These are phyloP conservation scores for Pisolithus marmoratus DNA, from an alignment of 768 basidiomycete genomes.

Conservation along the genomic window DNA sequence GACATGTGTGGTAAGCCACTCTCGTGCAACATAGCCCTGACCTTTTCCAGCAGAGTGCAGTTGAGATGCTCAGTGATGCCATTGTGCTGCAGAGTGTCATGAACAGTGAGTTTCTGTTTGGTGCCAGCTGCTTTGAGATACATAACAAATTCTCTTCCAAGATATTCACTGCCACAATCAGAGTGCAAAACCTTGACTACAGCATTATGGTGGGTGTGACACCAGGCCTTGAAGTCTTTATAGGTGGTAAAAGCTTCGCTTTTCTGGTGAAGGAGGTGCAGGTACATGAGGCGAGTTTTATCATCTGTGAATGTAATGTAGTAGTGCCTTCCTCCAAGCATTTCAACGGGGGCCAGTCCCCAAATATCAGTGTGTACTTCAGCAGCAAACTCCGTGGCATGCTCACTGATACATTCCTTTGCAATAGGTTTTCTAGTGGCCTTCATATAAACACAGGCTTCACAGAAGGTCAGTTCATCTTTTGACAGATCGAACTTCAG, in stretches of 20 bases:
- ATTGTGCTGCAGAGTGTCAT: constrained; percentile 23
- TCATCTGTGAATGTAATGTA: constrained; percentile 9
- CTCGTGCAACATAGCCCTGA: constrained; percentile 19
- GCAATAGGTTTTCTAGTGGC: constrained; percentile 16
- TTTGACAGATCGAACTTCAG: constrained; percentile 15
- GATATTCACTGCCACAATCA: constrained; percentile 12
- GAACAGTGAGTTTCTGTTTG: constrained; percentile 3
- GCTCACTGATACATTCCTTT: constrained; percentile 6
- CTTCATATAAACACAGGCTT: constrained; percentile 22
- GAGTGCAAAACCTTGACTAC: background rate
- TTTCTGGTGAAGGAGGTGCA: constrained; percentile 3
- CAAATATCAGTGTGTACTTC: constrained; percentile 5
- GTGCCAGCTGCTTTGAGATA: constrained; percentile 1
- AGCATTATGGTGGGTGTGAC: background rate
- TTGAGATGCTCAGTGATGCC: constrained; percentile 25
- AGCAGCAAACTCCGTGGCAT: background rate
- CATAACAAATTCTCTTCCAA: background rate
- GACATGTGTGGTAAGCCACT: constrained; percentile 12
- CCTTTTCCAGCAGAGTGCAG: constrained; percentile 19
- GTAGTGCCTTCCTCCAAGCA: background rate
- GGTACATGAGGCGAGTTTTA: background rate
- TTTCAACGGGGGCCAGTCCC: background rate
- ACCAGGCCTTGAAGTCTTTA: constrained; percentile 5
- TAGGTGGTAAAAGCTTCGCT: constrained; percentile 6
- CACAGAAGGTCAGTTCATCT: constrained; percentile 19